A percentile compares a stretch with the other conserved stretches of the same genome.
phyloP scores from a whole-genome alignment of 176 grass and related monocot species.

The Paspalum notatum region DNA sequence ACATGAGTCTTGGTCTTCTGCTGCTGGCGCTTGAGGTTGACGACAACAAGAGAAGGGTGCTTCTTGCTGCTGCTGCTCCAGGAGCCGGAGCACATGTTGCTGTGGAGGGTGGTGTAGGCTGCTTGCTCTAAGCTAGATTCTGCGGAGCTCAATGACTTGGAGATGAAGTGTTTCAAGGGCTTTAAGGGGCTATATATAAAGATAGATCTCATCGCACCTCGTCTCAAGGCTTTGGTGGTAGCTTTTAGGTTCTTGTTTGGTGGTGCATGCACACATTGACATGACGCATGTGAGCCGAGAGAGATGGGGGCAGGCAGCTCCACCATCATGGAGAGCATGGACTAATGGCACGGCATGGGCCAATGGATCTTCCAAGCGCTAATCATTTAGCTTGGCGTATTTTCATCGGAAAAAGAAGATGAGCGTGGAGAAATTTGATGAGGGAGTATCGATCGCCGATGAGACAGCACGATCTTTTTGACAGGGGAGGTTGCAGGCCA shows the following conservation, averaged over 20 bases:
- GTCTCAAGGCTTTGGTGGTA: conserved; percentile 12
- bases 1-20: conserved; percentile 29
- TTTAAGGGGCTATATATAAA: conserved; percentile 33
- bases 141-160: conserved; percentile 21
- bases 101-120: background rate
- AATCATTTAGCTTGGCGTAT: conserved; percentile 34
- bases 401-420: background rate
- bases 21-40: conserved; percentile 1
- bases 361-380: conserved; percentile 38
- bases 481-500: background rate
- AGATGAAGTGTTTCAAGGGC: conserved; percentile 34
- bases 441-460: conserved; percentile 7
- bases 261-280: conserved; percentile 59
- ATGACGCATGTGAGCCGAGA: conserved; percentile 45
- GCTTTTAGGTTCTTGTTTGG: conserved; percentile 52
- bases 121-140: conserved; percentile 28
- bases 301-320: conserved; percentile 31
- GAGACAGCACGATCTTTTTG: conserved; percentile 44
- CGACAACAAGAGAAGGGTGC: background rate
- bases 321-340: conserved; percentile 54
- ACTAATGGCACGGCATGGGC: conserved; percentile 19
- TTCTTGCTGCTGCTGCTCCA: conserved; percentile 38
- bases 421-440: background rate
- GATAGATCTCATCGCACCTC: conserved; percentile 16
- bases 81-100: conserved; percentile 49